phyloP scores from a whole-genome alignment of 176 grass and related monocot genomes.

The Puya raimondii region DNA sequence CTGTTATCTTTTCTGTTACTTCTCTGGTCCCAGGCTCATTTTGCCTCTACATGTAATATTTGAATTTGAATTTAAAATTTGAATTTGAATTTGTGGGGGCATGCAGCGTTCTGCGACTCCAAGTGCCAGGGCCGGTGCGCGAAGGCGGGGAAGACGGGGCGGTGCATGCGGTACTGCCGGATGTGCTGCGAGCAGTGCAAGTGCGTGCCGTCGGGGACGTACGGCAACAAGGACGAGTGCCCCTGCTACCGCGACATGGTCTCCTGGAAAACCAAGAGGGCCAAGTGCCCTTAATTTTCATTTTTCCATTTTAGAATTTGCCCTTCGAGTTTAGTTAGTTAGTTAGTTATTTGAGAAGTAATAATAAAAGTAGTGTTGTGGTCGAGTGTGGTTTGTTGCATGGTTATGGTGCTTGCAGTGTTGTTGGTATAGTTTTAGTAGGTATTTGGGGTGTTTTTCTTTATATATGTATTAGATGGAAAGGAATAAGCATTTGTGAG shows the following conservation, averaged over 20 bases:
- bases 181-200: constrained; percentile 63
- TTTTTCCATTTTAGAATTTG: background rate
- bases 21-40: too few species aligned
- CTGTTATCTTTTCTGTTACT: too few species aligned
- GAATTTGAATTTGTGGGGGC: background rate
- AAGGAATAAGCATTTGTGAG: background rate
- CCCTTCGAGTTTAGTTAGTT: background rate
- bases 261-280: constrained; percentile 32
- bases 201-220: constrained; percentile 66
- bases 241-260: constrained; percentile 76
- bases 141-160: constrained; percentile 29
- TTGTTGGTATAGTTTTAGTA: background rate
- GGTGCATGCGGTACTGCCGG: constrained; percentile 48
- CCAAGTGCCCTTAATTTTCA: constrained; percentile 58
- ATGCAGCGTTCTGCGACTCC: constrained; percentile 30
- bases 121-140: constrained; percentile 65
- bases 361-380: background rate
- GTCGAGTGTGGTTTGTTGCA: background rate
- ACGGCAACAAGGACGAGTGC: constrained; percentile 77
- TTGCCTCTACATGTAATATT: too few species aligned
- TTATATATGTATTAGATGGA: background rate
- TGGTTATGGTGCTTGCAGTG: background rate
- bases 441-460: background rate
- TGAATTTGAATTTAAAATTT: too few species aligned
- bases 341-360: background rate